Evolutionary conservation across 805 yeast species (phyloP), one percentile per base, ranked within the genome.

Genomic region (Kluyveromyces aestuarii): DNA sequence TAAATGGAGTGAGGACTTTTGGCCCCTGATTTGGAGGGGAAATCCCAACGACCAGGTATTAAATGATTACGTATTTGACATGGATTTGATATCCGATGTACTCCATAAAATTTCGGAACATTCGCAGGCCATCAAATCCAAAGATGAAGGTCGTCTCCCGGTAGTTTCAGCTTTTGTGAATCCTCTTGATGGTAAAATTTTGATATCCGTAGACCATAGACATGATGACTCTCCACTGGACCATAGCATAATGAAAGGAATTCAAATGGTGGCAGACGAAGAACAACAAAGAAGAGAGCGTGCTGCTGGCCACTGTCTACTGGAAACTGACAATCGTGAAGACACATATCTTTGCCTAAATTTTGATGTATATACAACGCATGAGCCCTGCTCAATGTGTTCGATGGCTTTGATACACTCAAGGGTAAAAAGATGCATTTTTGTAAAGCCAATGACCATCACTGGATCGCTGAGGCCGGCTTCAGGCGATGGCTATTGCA

Each of bases 351-450:
- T 93, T 2, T 90, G 98, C 61, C 76, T 83, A 36, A 77, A 82
- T 47, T 74, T 80, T 54, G 81, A 86, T 52, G 88, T 93, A 0
- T 88, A 85, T 60, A 85, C 95, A 1, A 84, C 96, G 0, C 96
- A 89, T 62, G 99, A 93, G 64, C 99, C 99, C 0, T 93, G 99
- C 59, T 78, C 87, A 0, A 93, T 91, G 97, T 93, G 99, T 60
- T 70, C 87, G 7, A 93, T 93, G 99, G 98, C 98, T 0, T 71
- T 93, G 39, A 82, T 90, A 10, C 99, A 93, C 62, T 91, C 98
- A 1, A 72, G 99, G 44, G 76, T 93, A 0, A 75, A 80, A 14
- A 72, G 88, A 46, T 68, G 91, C 35, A 68, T 86, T 1, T 91
- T 81, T 64, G 55, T 85, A 16, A 67, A 69, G 38, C 68, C 76